Percentiles rank a stretch among this genome's conserved stretches.
phyloP scores from a whole-genome alignment of 352 stramenopile species.

The Blastocystis sp. region DNA sequence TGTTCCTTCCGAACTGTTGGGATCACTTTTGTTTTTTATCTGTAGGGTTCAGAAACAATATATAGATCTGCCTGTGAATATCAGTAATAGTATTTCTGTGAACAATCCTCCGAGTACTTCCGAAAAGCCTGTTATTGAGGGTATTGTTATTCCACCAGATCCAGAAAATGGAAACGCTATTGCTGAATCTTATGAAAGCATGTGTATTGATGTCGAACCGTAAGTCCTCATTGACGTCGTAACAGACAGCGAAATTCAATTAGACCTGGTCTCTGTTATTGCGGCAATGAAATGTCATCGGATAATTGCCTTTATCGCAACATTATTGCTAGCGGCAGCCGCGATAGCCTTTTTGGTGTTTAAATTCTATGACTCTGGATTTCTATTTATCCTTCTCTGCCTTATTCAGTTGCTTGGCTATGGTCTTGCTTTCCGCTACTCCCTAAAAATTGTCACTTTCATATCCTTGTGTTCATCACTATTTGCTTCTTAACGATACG shows the following conservation, averaged over 20 bases:
- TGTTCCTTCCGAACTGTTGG: too few species aligned
- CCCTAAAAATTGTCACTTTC: background rate
- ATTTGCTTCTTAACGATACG: background rate
- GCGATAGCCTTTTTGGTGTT: background rate
- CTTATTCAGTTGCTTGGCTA: background rate
- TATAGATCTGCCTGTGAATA: too few species aligned
- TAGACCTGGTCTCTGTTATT: constrained; percentile 3
- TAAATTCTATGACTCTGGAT: background rate
- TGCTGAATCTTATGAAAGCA: constrained; percentile 5
- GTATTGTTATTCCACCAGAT: constrained; percentile 38
- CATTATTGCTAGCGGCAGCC: background rate
- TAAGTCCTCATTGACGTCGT: background rate
- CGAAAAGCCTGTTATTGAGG: background rate
- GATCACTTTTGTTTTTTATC: too few species aligned
- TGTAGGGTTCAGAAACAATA: too few species aligned
- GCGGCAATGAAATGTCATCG: background rate
- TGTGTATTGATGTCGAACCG: constrained; percentile 32
- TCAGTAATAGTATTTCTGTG: too few species aligned
- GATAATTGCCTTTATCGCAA: background rate
- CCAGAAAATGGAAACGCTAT: background rate
- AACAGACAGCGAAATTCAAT: background rate
- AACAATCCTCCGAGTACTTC: background rate
- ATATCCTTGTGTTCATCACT: constrained; percentile 4
- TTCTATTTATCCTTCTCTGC: background rate
- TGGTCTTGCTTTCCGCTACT: background rate